Evolutionary conservation across 768 basidiomycete species (phyloP).

Genomic region (Lanmaoa rubissima): DNA sequence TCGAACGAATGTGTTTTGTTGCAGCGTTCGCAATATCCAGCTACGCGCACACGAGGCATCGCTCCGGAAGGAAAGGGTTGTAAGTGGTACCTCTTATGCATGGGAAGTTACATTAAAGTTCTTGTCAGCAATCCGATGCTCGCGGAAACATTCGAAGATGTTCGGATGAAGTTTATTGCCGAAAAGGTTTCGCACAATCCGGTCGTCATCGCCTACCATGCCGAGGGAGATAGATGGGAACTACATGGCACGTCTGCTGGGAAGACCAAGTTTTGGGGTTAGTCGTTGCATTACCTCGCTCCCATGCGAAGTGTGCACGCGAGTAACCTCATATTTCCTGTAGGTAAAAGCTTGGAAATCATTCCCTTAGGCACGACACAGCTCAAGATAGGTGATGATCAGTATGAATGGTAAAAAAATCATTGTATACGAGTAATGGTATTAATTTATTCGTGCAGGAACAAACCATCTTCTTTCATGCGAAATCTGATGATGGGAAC

Average conservation of each 20-base stretch:
- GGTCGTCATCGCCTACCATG: slow-evolving; percentile 81
- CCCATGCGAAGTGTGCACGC: slow-evolving; percentile 8
- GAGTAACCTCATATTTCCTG: slow-evolving; percentile 17
- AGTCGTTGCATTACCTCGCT: slow-evolving; percentile 27
- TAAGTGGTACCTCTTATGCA: slow-evolving; percentile 39
- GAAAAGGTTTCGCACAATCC: slow-evolving; percentile 89
- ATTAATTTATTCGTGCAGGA: slow-evolving; percentile 45
- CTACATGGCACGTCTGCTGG: slow-evolving; percentile 74
- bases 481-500: slow-evolving; percentile 88
- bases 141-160: slow-evolving; percentile 84
- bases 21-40: slow-evolving; percentile 84
- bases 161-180: slow-evolving; percentile 76
- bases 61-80: slow-evolving; percentile 87
- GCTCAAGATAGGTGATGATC: slow-evolving; percentile 63
- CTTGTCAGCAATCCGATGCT: slow-evolving; percentile 78
- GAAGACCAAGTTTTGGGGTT: slow-evolving; percentile 90
- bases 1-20: slow-evolving; percentile 70
- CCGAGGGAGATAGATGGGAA: slow-evolving; percentile 77
- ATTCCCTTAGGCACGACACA: slow-evolving; percentile 74
- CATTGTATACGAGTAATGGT: not conserved
- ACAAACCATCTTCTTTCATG: slow-evolving; percentile 85
- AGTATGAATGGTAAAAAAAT: slow-evolving; percentile 63
- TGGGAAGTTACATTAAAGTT: slow-evolving; percentile 6
- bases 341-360: slow-evolving; percentile 88
- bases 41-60: slow-evolving; percentile 77